These are phyloP conservation scores for Penicillium sumatraense DNA, from an alignment of 2,329 filamentous ascomycete genomes.

Conservation along the genomic window DNA sequence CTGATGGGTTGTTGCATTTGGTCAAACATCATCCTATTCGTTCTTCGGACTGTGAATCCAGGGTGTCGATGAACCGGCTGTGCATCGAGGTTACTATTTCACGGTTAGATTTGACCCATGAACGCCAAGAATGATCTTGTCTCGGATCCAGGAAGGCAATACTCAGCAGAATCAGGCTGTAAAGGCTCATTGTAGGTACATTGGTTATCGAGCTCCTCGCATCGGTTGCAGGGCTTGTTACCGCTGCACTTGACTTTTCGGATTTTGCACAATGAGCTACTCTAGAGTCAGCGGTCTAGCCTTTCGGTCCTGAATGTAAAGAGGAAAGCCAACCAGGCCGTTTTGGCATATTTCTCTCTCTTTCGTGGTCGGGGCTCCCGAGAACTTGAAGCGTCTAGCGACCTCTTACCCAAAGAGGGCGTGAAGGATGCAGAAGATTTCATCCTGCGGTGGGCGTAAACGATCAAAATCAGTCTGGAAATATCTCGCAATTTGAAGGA, in stretches of 20 bases:
- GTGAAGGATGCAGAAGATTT: not conserved
- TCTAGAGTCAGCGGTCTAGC: not conserved
- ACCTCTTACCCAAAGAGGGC: not conserved
- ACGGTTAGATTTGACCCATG: not conserved
- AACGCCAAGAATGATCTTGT: not conserved
- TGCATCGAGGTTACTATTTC: not conserved
- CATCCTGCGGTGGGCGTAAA: not conserved
- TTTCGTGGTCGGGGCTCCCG: not conserved
- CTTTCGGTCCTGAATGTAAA: not conserved
- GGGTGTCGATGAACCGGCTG: not conserved
- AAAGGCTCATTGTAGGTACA: not conserved
- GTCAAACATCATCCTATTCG: not conserved
- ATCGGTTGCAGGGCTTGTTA: not conserved
- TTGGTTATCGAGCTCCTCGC: not conserved
- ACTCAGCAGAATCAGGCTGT: not conserved
- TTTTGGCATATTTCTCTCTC: not conserved
- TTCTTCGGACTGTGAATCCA: not conserved
- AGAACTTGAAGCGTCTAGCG: not conserved
- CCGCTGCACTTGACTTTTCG: not conserved
- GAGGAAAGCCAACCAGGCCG: not conserved
- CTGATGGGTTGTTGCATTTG: not conserved
- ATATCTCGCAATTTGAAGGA: not conserved
- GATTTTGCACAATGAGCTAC: not conserved
- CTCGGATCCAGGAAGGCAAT: not conserved
- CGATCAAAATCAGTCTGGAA: not conserved